Conservation (phyloP, 2,329 filamentous ascomycete species). For the Zasmidium angulare region DNA sequence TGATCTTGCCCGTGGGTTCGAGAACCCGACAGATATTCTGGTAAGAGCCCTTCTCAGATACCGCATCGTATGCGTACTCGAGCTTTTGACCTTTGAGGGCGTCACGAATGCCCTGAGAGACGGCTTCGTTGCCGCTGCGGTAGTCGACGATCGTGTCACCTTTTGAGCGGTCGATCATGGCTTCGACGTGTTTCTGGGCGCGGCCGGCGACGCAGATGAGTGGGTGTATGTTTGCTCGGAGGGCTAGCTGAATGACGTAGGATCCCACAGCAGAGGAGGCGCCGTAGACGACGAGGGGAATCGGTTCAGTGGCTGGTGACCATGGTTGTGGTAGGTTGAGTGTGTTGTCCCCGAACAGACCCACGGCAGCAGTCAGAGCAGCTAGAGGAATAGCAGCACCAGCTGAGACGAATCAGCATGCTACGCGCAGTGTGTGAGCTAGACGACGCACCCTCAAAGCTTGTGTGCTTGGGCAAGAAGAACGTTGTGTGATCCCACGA, state of each 20-base stretch:
- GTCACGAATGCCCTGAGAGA: slow-evolving; percentile 33
- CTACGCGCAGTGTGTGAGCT: neutral
- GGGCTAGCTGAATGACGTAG: slow-evolving; percentile 59
- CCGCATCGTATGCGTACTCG: slow-evolving; percentile 34
- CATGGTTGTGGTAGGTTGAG: slow-evolving; percentile 45
- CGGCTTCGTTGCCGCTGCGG: slow-evolving; percentile 41
- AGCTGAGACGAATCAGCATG: slow-evolving; percentile 25
- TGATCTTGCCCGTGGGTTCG: slow-evolving; percentile 34
- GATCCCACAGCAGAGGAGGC: slow-evolving; percentile 58
- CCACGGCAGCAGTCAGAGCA: slow-evolving; percentile 47
- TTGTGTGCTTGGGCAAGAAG: slow-evolving; percentile 50
- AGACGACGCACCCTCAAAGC: slow-evolving; percentile 50
- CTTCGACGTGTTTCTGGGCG: slow-evolving; percentile 53
- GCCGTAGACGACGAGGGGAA: slow-evolving; percentile 49
- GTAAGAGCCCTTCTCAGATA: slow-evolving; percentile 33
- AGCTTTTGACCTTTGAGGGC: slow-evolving; percentile 32
- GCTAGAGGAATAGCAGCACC: slow-evolving; percentile 49
- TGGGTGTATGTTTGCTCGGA: slow-evolving; percentile 56
- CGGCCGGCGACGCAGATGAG: slow-evolving; percentile 60
- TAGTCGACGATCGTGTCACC: slow-evolving; percentile 64
- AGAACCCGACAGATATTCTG: slow-evolving; percentile 41
- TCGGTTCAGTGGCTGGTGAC: slow-evolving; percentile 30
- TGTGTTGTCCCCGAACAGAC: slow-evolving; percentile 39
- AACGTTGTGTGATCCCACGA: slow-evolving; percentile 59
- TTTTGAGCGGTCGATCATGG: slow-evolving; percentile 53